Conservation (phyloP, 2,329 filamentous ascomycete genomes). For the Botryotinia globosa region DNA sequence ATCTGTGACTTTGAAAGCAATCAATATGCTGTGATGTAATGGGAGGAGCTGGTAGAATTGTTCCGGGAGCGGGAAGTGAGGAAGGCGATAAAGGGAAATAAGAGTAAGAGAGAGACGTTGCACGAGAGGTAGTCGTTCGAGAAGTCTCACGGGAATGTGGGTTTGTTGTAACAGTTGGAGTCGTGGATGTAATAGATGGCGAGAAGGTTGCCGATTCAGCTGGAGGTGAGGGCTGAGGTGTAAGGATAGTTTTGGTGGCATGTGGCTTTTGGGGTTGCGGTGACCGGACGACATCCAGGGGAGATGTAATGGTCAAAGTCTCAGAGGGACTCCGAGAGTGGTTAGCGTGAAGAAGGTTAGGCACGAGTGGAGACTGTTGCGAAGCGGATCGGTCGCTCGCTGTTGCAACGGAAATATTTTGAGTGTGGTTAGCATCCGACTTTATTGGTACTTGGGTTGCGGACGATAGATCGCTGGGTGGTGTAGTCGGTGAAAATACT, state of each 20-base stretch:
- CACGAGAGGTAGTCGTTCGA: constrained; percentile 13
- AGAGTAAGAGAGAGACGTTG: constrained; percentile 21
- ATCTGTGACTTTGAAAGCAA: constrained; percentile 36
- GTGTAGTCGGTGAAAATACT: constrained; percentile 32
- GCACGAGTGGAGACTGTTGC: constrained; percentile 4
- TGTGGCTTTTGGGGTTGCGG: constrained; percentile 33
- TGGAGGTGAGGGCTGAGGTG: constrained; percentile 28
- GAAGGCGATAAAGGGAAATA: constrained; percentile 16
- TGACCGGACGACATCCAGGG: constrained; percentile 27
- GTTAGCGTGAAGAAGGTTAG: constrained; percentile 19
- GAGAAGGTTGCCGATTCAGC: not conserved
- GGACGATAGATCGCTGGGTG: constrained; percentile 21
- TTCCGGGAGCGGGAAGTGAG: constrained; percentile 24
- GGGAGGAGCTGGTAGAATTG: constrained; percentile 29
- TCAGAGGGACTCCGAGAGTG: constrained; percentile 32
- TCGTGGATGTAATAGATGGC: constrained; percentile 3
- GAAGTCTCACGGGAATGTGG: constrained; percentile 14
- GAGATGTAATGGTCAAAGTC: constrained; percentile 34
- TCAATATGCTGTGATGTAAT: constrained; percentile 33
- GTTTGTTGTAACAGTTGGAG: not conserved
- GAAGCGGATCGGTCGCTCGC: not conserved
- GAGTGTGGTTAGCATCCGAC: constrained; percentile 26
- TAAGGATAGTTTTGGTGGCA: constrained; percentile 28
- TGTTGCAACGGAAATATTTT: not conserved
- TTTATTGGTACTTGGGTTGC: constrained; percentile 27